A percentile compares a stretch with the other conserved stretches of the same genome.
These are phyloP conservation scores for Testicularia cyperi DNA, from an alignment of 1,284 basidiomycete species.

Conservation along the genomic window DNA sequence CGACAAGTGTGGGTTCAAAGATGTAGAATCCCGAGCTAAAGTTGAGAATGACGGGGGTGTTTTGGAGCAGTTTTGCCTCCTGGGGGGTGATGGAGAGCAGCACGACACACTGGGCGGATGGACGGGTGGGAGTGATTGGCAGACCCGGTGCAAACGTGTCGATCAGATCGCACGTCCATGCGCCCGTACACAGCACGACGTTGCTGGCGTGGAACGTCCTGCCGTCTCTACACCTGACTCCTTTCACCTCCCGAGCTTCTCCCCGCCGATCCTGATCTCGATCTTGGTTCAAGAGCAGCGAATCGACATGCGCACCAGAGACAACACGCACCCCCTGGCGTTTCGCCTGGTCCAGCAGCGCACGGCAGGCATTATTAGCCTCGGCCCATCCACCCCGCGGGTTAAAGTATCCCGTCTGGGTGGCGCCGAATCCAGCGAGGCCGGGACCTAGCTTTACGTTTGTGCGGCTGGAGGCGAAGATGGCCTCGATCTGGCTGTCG, in stretches of 20 bases:
- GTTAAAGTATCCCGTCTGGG: constrained; percentile 69
- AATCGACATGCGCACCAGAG: constrained; percentile 62
- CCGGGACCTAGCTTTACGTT: constrained; percentile 8
- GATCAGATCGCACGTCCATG: constrained; percentile 81
- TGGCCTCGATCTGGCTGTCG: constrained; percentile 9
- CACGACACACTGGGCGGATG: constrained; percentile 69
- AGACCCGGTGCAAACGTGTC: constrained; percentile 4
- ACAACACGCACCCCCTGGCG: constrained; percentile 69
- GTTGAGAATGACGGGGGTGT: constrained; percentile 73
- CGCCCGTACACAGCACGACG: constrained; percentile 72
- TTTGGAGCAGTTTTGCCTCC: constrained; percentile 69
- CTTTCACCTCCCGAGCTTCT: constrained; percentile 64
- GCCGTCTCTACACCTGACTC: constrained; percentile 71
- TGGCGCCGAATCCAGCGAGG: constrained; percentile 13
- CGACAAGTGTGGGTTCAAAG: constrained; percentile 67
- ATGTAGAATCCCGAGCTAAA: constrained; percentile 63
- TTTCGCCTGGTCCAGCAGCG: constrained; percentile 67
- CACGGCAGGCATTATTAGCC: constrained; percentile 70
- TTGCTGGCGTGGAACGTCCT: constrained; percentile 65
- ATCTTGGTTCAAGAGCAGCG: constrained; percentile 51
- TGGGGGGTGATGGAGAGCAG: constrained; percentile 73
- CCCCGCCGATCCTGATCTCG: too few species aligned
- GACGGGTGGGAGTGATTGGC: constrained; percentile 18
- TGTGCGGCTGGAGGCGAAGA: constrained; percentile 4
- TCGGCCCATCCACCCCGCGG: constrained; percentile 81